Base-by-base conservation (phyloP, 768 basidiomycete species). In the Xerocomellus chrysenteron region DNA sequence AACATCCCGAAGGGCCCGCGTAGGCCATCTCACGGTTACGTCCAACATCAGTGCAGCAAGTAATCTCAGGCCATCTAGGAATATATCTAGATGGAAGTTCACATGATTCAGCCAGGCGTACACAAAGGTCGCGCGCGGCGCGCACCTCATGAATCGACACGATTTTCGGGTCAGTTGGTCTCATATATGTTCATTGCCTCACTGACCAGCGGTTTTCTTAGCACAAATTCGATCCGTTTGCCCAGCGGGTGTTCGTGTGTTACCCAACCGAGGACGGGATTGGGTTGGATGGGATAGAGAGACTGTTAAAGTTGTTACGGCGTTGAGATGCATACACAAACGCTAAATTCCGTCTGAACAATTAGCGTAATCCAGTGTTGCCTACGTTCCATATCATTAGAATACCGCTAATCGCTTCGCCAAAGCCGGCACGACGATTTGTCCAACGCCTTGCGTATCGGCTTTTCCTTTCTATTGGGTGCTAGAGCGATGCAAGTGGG, bases 41-140 rank as follows among this genome's bases (percentile, higher is more conserved):
- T 83, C 83, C 56, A 79, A 80, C 5, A 76, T 81, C 52, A 80
- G 76, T 39, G 80, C 80, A 5, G 69, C 80, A 14, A 69, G 69
- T 6, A 61, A 71, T 28, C 62, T 83, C 47, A 64, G 74, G 19
- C 72, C 76, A 8, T 65, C 73, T 17, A 69, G 75, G 47, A 81
- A 82, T 59, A 65, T 82, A 45, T 71, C 76, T 30, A 79, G 78
- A 7, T 80, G 78, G 77, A 78, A 74, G 57, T 72, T 82, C 30
- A 74, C 68, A 2, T 75, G 75, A 54, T 67, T 83, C 28, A 71
- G 71, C 33, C 76, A 75, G 61, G 75, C 76, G 0, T 82, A 81
- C 54, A 65, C 70, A 19, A 73, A 69, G 21, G 74, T 82, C 21
- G 68, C 75, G 1, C 65, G 65, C 28, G 67, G 71, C 0, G 74